Evolutionary conservation across 768 basidiomycete genomes (phyloP), one percentile per base, ranked within the genome.

Genomic region (Suillus bovinus): DNA sequence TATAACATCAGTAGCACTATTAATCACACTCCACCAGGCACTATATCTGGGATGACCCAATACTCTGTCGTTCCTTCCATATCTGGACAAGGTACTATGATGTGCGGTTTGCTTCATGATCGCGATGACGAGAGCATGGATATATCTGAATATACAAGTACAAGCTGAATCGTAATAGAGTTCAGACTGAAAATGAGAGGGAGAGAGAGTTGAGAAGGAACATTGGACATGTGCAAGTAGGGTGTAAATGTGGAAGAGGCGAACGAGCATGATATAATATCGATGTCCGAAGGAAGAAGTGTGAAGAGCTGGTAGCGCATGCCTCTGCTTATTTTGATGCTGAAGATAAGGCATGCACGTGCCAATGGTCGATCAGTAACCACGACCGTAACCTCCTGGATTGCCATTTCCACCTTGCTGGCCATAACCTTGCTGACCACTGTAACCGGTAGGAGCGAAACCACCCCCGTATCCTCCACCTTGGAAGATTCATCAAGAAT

Each of bases 301-400:
- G 34, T 22, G 20, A 31, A 49, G 6, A 34, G 31, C 42, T 59
- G 7, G n/a, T 52, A 17, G n/a, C 3, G 2, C n/a, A 9, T 13
- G 8, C 2, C 3, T 53, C 31, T 17, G 41, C n/a, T 55, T 16
- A 24, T 34, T 34, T 17, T 3, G 9, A 41, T 14, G 5, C 41
- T 64, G 33, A 27, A 75, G 52, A 22, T 5, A 38, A 17, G 14
- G 36, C 17, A 24, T 38, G 24, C 11, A 55, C 36, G 16, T 55
- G 22, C 54, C 54, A 55, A 52, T 31, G 36, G 20, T 55, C 54
- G 36, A 27, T 55, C 54, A 55, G 38, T 55, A 55, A 17, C 54
- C 54, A 3, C 54, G 54, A 17, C 54, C 54, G 24, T 67, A 54
- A 72, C 68, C 73, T 69, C 77, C 78, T 59, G 74, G 72, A 41